Base-by-base conservation (phyloP, 2,329 filamentous ascomycete species). In the Fusarium sp. region DNA sequence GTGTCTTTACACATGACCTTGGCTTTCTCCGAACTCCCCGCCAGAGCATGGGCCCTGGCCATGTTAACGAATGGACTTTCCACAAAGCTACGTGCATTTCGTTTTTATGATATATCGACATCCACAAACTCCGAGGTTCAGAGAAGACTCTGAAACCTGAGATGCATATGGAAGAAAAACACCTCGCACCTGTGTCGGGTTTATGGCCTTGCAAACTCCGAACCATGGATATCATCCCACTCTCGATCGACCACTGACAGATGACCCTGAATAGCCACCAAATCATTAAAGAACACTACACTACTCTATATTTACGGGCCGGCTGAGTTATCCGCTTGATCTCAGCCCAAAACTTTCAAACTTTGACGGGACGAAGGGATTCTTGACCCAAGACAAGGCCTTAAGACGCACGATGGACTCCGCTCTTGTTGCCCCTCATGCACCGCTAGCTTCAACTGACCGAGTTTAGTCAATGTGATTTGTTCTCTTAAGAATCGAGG, bases 141-240 rank as follows among this genome's bases (percentile, higher is more conserved):
- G n/a, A 24, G 45, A 17, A 43, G 11, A 63, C 43, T 57, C 26
- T 46, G 13, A 36, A 54, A 33, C 24, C 22, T 11, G 14, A 19
- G 11, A 45, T 36, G 31, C 22, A 40, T 31, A 10, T 19, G 33
- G 57, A 62, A 19, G 24, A 28, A 34, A 57, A 46, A 50, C 10
- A 39, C 24, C 42, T 49, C 19, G 13, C 33, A n/a, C 52, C 54
- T 39, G 36, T 31, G 19, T 62, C 67, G 65, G 72, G 42, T 55
- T 74, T 73, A 63, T 43, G 52, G 57, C 49, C 17, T 52, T 54
- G 38, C 45, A 73, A 71, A 70, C 57, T 68, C 72, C 65, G 67
- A 52, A n/a, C 44, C 46, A 38, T 66, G 15, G 31, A 46, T 21
- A 36, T 52, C n/a, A 40, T 55, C 22, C 21, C 40, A 43, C 26